Conservation (phyloP, 2,329 filamentous ascomycete species). For the Pezicula neosporulosa region DNA sequence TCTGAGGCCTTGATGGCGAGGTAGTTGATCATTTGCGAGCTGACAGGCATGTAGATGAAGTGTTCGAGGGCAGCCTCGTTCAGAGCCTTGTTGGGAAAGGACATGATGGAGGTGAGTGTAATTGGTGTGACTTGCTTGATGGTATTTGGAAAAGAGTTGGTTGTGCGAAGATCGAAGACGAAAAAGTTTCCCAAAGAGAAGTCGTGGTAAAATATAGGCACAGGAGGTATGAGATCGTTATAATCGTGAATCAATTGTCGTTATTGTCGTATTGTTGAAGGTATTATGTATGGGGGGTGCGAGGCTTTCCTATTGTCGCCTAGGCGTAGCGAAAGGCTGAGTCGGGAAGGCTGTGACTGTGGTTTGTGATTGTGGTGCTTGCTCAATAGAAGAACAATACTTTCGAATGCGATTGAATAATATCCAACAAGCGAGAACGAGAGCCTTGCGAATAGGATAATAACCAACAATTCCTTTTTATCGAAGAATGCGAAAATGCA, state of each 20-base stretch:
- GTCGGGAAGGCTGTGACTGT: neutral
- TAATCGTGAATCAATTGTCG: neutral
- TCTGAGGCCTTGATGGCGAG: conserved; percentile 70
- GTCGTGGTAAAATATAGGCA: neutral
- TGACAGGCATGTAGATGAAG: conserved; percentile 76
- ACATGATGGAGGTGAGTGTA: conserved; percentile 8
- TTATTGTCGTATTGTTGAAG: neutral
- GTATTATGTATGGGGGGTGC: no score
- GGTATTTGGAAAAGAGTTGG: conserved; percentile 1
- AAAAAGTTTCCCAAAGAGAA: neutral
- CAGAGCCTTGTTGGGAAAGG: conserved; percentile 9
- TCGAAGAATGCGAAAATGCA: no score
- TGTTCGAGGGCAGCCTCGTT: conserved; percentile 75
- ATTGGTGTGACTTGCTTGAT: neutral
- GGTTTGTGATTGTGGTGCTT: no score
- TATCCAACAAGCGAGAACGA: no score
- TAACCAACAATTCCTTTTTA: no score
- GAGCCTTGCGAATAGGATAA: no score
- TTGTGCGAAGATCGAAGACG: neutral
- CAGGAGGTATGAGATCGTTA: neutral
- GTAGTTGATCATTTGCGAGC: conserved; percentile 72
- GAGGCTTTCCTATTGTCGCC: neutral
- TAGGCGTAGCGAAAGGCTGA: neutral
- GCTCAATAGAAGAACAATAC: neutral
- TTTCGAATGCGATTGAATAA: no score